A percentile compares a stretch with the other conserved stretches of the same genome.
phyloP scores from a whole-genome alignment of 2,329 filamentous ascomycete genomes.

The Cladophialophora exuberans region DNA sequence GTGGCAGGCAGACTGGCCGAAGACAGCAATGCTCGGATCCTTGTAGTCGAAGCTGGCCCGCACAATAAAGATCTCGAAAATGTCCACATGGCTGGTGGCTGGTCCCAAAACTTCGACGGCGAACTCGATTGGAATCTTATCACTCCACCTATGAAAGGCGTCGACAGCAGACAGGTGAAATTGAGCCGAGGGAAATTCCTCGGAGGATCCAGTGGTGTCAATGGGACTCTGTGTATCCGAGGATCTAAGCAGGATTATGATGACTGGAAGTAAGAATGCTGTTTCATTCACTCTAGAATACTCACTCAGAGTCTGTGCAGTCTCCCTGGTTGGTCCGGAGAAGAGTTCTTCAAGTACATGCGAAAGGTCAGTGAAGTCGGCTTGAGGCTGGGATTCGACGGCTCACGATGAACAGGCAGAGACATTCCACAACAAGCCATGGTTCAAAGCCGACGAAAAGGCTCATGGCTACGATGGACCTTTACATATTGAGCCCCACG shows the following conservation, averaged over 20 bases:
- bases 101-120: slow-evolving; percentile 47
- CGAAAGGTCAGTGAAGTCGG: slow-evolving; percentile 52
- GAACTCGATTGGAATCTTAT: slow-evolving; percentile 52
- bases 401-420: slow-evolving; percentile 52
- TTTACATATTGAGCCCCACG: slow-evolving; percentile 61
- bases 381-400: background rate
- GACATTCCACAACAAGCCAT: slow-evolving; percentile 61
- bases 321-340: slow-evolving; percentile 55
- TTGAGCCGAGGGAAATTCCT: slow-evolving; percentile 49
- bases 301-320: slow-evolving; percentile 43
- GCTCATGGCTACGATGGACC: slow-evolving; percentile 58
- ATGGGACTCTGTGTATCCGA: slow-evolving; percentile 49
- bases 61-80: slow-evolving; percentile 50
- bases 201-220: slow-evolving; percentile 49
- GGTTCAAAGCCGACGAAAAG: slow-evolving; percentile 55
- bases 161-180: slow-evolving; percentile 47
- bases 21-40: slow-evolving; percentile 45
- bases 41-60: slow-evolving; percentile 54
- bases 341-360: slow-evolving; percentile 62
- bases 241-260: slow-evolving; percentile 53
- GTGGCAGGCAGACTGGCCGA: slow-evolving; percentile 54
- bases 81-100: slow-evolving; percentile 51
- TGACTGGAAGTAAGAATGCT: slow-evolving; percentile 56
- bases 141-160: slow-evolving; percentile 43
- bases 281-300: slow-evolving; percentile 37